phyloP scores from a whole-genome alignment of 2,329 filamentous ascomycete species.

The Fusarium foetens region DNA sequence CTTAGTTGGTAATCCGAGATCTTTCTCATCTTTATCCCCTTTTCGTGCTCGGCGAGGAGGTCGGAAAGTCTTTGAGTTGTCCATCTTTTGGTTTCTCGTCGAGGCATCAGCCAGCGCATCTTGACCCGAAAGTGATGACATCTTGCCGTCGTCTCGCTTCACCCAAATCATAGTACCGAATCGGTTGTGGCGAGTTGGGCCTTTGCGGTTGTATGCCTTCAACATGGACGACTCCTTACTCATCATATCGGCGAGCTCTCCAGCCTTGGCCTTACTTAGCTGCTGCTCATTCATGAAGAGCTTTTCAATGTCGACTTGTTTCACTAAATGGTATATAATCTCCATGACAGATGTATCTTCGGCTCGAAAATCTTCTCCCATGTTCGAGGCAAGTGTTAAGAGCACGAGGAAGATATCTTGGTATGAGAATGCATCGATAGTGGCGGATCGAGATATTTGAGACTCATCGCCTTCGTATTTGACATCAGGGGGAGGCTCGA shows the following conservation, averaged over 20 bases:
- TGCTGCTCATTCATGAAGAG: constrained; percentile 86
- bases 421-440: constrained; percentile 87
- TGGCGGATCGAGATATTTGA: constrained; percentile 86
- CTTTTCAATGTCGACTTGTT: constrained; percentile 84
- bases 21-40: constrained; percentile 72
- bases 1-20: constrained; percentile 78
- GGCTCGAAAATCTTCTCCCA: constrained; percentile 90
- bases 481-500: constrained; percentile 76
- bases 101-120: constrained; percentile 80
- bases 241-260: constrained; percentile 79
- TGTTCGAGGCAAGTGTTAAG: constrained; percentile 88
- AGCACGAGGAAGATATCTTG: constrained; percentile 91
- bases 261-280: constrained; percentile 72
- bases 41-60: constrained; percentile 74
- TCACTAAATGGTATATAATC: constrained; percentile 90
- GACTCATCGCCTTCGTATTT: constrained; percentile 88
- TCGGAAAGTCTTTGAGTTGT: constrained; percentile 89
- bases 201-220: constrained; percentile 78
- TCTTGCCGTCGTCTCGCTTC: constrained; percentile 83
- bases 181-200: constrained; percentile 87
- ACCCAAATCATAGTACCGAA: constrained; percentile 99
- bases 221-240: constrained; percentile 87
- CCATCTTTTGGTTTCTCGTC: constrained; percentile 85
- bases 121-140: constrained; percentile 89
- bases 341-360: constrained; percentile 93